A percentile compares a stretch with the other conserved stretches of the same genome.
phyloP scores from a whole-genome alignment of 345 rosid species.

The Ricinus communis region DNA sequence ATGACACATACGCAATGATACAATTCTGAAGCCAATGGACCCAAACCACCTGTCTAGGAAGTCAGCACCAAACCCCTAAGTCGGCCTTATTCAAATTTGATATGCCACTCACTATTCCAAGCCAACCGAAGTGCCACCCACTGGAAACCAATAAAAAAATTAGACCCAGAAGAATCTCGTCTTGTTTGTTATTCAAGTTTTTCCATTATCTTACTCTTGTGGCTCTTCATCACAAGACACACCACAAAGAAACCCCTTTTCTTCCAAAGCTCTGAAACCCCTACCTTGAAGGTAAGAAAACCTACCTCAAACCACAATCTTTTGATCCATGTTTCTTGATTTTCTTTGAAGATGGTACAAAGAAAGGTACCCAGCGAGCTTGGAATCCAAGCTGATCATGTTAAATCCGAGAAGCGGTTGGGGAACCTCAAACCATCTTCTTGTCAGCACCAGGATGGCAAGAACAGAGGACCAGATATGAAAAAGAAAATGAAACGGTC shows the following conservation, averaged over 20 bases:
- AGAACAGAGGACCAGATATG: slow-evolving; percentile 62
- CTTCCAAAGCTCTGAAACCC: slow-evolving; percentile 20
- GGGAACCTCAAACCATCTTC: slow-evolving; percentile 47
- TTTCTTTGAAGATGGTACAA: slow-evolving; percentile 72
- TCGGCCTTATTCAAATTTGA: slow-evolving; percentile 33
- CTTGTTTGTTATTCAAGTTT: slow-evolving; percentile 20
- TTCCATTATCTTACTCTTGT: neutral
- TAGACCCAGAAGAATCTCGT: slow-evolving; percentile 19
- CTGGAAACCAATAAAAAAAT: slow-evolving; percentile 10
- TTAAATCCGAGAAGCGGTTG: slow-evolving; percentile 46
- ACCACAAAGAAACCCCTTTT: slow-evolving; percentile 15
- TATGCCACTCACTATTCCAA: neutral
- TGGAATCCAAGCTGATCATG: slow-evolving; percentile 52
- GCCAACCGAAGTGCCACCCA: slow-evolving; percentile 17
- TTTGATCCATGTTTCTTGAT: slow-evolving; percentile 24
- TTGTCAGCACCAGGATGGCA: slow-evolving; percentile 52
- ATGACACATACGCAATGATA: slow-evolving; percentile 15
- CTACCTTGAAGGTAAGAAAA: slow-evolving; percentile 19
- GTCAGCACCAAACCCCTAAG: slow-evolving; percentile 33
- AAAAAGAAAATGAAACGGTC: slow-evolving; percentile 80
- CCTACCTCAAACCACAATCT: slow-evolving; percentile 11
- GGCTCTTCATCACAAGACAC: slow-evolving; percentile 6
- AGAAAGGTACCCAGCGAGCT: slow-evolving; percentile 54
- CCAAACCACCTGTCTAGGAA: slow-evolving; percentile 20
- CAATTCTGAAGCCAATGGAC: slow-evolving; percentile 21